Conservation (phyloP, 257 asterid genomes). For the Nicotiana tomentosiformis region DNA sequence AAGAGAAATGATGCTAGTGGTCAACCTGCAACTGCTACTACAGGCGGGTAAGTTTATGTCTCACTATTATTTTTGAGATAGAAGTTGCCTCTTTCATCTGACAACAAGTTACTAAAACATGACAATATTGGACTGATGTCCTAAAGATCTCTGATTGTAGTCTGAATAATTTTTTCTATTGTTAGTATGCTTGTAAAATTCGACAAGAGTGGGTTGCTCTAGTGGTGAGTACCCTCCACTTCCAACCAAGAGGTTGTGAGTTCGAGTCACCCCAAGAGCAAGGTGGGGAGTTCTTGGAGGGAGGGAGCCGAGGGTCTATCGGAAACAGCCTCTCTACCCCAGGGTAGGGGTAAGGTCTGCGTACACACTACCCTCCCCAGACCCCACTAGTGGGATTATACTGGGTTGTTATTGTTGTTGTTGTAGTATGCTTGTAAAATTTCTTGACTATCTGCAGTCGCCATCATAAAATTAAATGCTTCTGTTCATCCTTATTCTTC, state of each 20-base stretch:
- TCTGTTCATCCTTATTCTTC: background rate
- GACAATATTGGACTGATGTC: background rate
- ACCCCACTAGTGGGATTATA: no score
- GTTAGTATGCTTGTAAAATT: background rate
- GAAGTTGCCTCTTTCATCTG: background rate
- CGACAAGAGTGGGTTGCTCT: no score
- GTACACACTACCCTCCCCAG: no score
- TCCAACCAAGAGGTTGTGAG: no score
- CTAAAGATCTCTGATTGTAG: background rate
- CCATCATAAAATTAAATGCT: background rate
- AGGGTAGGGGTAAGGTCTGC: no score
- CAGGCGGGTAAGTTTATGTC: conserved; percentile 87
- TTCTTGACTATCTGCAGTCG: background rate
- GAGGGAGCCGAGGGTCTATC: no score
- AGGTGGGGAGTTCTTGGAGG: no score
- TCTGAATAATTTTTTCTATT: background rate
- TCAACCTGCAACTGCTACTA: conserved; percentile 92
- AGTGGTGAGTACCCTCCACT: no score
- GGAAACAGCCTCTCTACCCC: no score
- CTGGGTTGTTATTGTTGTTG: no score
- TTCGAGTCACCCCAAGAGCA: no score
- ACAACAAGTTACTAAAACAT: background rate
- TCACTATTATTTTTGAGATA: background rate
- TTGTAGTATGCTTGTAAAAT: background rate
- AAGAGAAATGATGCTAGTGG: conserved; percentile 85